A percentile compares a stretch with the other conserved stretches of the same genome.
Evolutionary conservation across 306 rosid species (phyloP).

Genomic region (Vigna radiata): DNA sequence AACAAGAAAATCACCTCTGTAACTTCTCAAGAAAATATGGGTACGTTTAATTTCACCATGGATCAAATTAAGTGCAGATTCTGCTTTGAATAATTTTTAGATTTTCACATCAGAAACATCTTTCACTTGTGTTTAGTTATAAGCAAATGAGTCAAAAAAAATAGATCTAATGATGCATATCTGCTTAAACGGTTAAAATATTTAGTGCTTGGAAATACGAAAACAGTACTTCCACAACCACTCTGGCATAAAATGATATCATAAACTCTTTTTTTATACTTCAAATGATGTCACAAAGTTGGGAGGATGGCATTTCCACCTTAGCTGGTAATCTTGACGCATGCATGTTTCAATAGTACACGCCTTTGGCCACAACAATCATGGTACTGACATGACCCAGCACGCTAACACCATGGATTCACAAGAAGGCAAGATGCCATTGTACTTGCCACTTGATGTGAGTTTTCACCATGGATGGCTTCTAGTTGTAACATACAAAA

Average conservation of each 20-base stretch:
- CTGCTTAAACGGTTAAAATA: slow-evolving; percentile 1
- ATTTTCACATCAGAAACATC: too few species aligned
- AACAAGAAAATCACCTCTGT: background rate
- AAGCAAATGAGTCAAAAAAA: background rate
- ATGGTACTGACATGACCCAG: slow-evolving; percentile 46
- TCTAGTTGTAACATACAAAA: slow-evolving; percentile 41
- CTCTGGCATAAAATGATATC: slow-evolving; percentile 9
- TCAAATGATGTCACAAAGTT: slow-evolving; percentile 1
- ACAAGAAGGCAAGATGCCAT: slow-evolving; percentile 41
- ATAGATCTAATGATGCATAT: background rate
- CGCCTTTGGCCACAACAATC: slow-evolving; percentile 31
- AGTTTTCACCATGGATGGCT: slow-evolving; percentile 43
- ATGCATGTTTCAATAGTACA: slow-evolving; percentile 38
- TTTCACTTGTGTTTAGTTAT: background rate
- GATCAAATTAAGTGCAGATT: too few species aligned
- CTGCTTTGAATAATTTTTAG: too few species aligned
- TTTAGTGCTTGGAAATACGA: background rate
- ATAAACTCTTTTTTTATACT: background rate
- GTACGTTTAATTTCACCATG: too few species aligned
- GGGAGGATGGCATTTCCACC: background rate
- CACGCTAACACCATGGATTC: slow-evolving; percentile 51
- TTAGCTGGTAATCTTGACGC: slow-evolving; percentile 17
- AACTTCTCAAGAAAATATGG: background rate
- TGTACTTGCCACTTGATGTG: slow-evolving; percentile 44
- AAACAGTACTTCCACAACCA: background rate